Percentiles rank a stretch among this genome's conserved stretches.
Evolutionary conservation across 768 basidiomycete species (phyloP).

Genomic region (Russula griseocarnosa): DNA sequence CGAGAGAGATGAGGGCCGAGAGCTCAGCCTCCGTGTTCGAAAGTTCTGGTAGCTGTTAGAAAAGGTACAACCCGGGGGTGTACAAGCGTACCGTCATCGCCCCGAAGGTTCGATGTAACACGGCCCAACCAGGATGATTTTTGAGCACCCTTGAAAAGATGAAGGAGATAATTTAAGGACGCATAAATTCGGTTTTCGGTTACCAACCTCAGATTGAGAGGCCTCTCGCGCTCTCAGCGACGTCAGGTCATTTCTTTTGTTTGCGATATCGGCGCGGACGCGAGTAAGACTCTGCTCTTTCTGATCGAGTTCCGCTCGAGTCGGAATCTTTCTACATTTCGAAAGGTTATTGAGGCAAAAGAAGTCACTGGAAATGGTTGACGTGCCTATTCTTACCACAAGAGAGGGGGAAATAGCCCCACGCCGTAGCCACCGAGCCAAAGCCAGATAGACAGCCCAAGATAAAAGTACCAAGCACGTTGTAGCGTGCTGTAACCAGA

Average conservation of each 20-base stretch:
- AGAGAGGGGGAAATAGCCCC: conserved; percentile 52
- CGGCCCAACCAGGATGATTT: conserved; percentile 45
- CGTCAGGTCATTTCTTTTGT: conserved; percentile 36
- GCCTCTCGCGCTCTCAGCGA: conserved; percentile 33
- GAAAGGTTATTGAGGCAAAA: not conserved
- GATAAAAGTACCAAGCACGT: conserved; percentile 71
- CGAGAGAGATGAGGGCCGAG: conserved; percentile 21
- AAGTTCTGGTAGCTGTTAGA: conserved; percentile 27
- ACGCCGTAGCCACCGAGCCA: conserved; percentile 65
- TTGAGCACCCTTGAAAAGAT: conserved; percentile 20
- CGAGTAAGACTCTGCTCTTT: conserved; percentile 57
- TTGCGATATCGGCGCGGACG: conserved; percentile 54
- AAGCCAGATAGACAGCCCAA: conserved; percentile 80
- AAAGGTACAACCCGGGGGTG: not conserved
- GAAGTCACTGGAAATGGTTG: not conserved
- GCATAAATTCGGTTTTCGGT: not conserved
- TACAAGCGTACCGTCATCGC: conserved; percentile 37
- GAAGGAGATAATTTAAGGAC: not conserved
- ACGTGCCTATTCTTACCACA: conserved; percentile 33
- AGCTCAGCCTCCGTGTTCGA: conserved; percentile 23
- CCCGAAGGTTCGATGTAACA: conserved; percentile 49
- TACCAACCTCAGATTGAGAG: conserved; percentile 30
- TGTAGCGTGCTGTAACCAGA: conserved; percentile 55
- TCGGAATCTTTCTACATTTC: conserved; percentile 38
- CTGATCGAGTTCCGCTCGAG: conserved; percentile 50